A percentile compares a stretch with the other conserved stretches of the same genome.
These are phyloP conservation scores for Mycena vitilis DNA, from an alignment of 768 basidiomycete species.

Conservation along the genomic window DNA sequence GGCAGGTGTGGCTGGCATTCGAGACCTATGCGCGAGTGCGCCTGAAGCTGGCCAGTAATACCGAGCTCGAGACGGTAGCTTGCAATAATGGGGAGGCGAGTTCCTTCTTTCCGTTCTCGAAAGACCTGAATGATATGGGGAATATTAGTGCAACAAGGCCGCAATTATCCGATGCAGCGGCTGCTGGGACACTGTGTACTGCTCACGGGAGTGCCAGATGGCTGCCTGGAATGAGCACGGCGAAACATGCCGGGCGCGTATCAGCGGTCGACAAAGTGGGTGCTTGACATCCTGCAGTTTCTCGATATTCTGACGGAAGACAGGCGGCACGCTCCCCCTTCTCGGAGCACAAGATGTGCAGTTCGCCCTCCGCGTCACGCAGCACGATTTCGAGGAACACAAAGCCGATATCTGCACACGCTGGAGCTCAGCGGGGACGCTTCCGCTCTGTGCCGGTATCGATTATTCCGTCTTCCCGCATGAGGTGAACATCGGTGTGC, in stretches of 20 bases:
- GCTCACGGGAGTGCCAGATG: slow-evolving; percentile 19
- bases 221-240: slow-evolving; percentile 9
- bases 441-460: slow-evolving; percentile 25
- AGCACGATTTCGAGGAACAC: slow-evolving; percentile 24
- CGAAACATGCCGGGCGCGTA: not conserved
- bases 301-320: not conserved
- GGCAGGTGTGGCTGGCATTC: slow-evolving; percentile 9
- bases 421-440: slow-evolving; percentile 15
- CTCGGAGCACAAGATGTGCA: slow-evolving; percentile 18
- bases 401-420: slow-evolving; percentile 11
- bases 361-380: slow-evolving; percentile 24
- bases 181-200: slow-evolving; percentile 19
- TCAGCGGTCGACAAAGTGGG: slow-evolving; percentile 7
- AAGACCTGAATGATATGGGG: not conserved
- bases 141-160: slow-evolving; percentile 4
- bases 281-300: not conserved
- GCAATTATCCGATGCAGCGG: slow-evolving; percentile 12
- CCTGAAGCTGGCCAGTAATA: not conserved
- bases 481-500: not conserved
- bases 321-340: slow-evolving; percentile 11
- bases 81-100: slow-evolving; percentile 1
- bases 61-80: not conserved
- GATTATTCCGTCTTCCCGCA: slow-evolving; percentile 25
- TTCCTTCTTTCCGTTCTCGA: not conserved
- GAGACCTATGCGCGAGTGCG: not conserved